phyloP scores from a whole-genome alignment of 495 filamentous ascomycete genomes.

The Penicillium steckii region DNA sequence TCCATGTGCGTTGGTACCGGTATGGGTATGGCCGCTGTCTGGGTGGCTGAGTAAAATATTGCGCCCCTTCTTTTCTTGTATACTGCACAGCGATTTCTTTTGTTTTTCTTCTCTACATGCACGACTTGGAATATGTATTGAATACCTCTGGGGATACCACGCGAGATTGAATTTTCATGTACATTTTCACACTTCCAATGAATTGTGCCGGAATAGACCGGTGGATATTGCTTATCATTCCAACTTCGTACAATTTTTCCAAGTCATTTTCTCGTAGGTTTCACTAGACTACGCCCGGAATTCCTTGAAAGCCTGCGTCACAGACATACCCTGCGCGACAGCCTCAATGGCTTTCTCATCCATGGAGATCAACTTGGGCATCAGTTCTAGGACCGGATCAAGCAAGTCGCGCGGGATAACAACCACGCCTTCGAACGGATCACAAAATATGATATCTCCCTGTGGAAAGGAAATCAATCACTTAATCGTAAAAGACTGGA shows the following conservation, averaged over 20 bases:
- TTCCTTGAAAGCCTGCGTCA: constrained; percentile 57
- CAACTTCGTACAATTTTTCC: too few relatives aligned
- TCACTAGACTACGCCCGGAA: constrained; percentile 28
- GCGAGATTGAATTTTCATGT: constrained; percentile 22
- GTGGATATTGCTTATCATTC: not conserved
- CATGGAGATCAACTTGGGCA: constrained; percentile 56
- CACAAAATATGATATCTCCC: constrained; percentile 64
- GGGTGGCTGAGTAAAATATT: constrained; percentile 76
- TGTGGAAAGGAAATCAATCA: constrained; percentile 11
- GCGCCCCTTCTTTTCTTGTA: constrained; percentile 18
- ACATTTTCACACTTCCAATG: constrained; percentile 2
- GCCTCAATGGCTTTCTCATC: constrained; percentile 62
- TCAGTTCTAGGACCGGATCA: constrained; percentile 47
- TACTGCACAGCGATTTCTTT: constrained; percentile 33
- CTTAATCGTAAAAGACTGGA: not conserved
- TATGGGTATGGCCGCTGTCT: constrained; percentile 96
- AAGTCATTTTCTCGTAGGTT: not conserved
- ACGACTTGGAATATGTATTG: constrained; percentile 27
- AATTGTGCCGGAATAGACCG: not conserved
- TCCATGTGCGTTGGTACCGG: constrained; percentile 97
- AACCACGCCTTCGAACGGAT: constrained; percentile 60
- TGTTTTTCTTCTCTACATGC: constrained; percentile 14
- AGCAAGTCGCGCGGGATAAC: constrained; percentile 56
- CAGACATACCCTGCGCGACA: constrained; percentile 53
- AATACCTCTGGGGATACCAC: constrained; percentile 28